Conservation (phyloP, 2,329 filamentous ascomycete species). For the Exophiala aquamarina region DNA sequence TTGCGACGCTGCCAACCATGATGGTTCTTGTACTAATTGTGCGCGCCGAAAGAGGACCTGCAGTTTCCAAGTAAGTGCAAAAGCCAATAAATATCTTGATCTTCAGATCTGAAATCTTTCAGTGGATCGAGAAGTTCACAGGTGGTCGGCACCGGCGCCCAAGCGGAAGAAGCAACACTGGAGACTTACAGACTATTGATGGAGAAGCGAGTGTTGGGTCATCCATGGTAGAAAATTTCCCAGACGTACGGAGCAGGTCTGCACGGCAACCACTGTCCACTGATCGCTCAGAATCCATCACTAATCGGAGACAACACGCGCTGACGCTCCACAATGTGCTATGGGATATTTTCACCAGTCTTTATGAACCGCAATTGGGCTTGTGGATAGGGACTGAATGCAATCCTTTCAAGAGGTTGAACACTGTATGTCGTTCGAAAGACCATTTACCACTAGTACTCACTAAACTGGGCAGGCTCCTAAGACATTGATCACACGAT, state of each 20-base stretch:
- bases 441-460: neutral
- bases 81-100: neutral
- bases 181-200: neutral
- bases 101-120: neutral
- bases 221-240: too few relatives aligned
- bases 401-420: slow-evolving; percentile 7
- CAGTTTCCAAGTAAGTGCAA: slow-evolving; percentile 3
- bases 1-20: slow-evolving; percentile 6
- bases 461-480: slow-evolving; percentile 3
- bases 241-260: too few relatives aligned
- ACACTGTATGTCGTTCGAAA: slow-evolving; percentile 3
- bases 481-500: slow-evolving; percentile 7
- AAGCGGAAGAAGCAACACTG: neutral
- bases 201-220: neutral
- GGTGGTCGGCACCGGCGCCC: neutral
- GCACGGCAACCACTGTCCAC: neutral
- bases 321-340: slow-evolving; percentile 8
- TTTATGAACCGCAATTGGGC: slow-evolving; percentile 12
- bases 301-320: slow-evolving; percentile 5
- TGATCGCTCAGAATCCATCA: neutral
- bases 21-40: slow-evolving; percentile 7
- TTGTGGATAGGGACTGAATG: slow-evolving; percentile 12
- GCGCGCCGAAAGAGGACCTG: slow-evolving; percentile 4
- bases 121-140: neutral
- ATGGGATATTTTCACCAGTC: slow-evolving; percentile 13